These are phyloP conservation scores for Phytophthora colocasiae DNA, from an alignment of 352 stramenopile species.

Conservation along the genomic window DNA sequence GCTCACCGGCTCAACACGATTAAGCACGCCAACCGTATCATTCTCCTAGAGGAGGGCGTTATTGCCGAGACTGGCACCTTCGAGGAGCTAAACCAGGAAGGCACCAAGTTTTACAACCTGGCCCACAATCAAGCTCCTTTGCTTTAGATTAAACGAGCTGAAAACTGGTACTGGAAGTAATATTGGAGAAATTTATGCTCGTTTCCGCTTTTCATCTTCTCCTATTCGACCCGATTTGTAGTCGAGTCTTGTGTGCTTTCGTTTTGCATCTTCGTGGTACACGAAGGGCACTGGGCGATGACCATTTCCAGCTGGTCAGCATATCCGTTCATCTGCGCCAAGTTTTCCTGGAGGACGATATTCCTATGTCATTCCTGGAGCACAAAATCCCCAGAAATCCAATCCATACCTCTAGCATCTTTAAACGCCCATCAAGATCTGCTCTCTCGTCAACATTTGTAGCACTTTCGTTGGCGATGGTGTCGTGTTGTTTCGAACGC, in stretches of 20 bases:
- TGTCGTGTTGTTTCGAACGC: conserved; percentile 14
- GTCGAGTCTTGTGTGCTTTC: conserved; percentile 63
- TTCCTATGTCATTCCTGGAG: too few relatives aligned
- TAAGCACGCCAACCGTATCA: conserved; percentile 83
- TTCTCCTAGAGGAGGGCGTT: conserved; percentile 80
- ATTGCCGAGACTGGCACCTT: conserved; percentile 84
- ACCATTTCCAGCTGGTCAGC: conserved; percentile 81
- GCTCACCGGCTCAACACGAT: conserved; percentile 89
- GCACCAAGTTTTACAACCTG: conserved; percentile 81
- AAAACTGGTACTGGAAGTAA: conserved; percentile 22
- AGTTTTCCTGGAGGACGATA: conserved; percentile 56
- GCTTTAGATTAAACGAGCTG: conserved; percentile 42
- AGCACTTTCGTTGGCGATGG: neutral
- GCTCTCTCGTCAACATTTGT: conserved; percentile 25
- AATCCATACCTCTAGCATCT: conserved; percentile 66
- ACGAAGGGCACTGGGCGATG: conserved; percentile 73
- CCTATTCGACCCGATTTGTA: conserved; percentile 30
- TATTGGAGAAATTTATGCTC: conserved; percentile 33
- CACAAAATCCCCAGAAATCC: neutral
- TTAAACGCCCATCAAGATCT: conserved; percentile 49
- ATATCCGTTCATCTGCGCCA: conserved; percentile 82
- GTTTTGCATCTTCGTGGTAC: conserved; percentile 74
- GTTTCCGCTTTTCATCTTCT: conserved; percentile 10
- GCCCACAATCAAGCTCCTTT: conserved; percentile 69
- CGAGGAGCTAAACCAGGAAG: conserved; percentile 76